Base-by-base conservation (phyloP, 352 stramenopile genomes). In the Phytophthora fragariaefolia region DNA sequence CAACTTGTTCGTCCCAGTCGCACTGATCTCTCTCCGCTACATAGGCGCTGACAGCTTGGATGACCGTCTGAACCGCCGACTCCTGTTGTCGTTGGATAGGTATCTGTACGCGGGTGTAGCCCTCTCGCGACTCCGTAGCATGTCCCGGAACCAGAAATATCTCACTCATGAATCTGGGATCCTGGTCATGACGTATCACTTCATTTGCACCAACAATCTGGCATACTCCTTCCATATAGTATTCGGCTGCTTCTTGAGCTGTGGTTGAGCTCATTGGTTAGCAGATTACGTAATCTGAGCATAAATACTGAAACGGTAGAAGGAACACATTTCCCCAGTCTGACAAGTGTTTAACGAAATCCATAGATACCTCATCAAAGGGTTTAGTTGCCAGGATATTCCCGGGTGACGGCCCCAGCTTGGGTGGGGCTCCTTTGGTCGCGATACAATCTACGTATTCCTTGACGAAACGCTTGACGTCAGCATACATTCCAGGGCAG, bases 311-410 rank as follows among this genome's bases (percentile, higher is more conserved):
- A 22, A 54, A 54, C 1, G 42, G n/a, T 0, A 54, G 47, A 6
- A 52, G 13, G 24, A 55, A 55, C 4, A n/a, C 26, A 9, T 46
- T 56, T 12, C 20, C 30, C 15, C 49, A n/a, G 8, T 56, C 49
- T 9, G 49, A 56, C 28, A 56, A 18, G 3, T 56, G 27, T 1
- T n/a, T 56, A 7, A 56, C 28, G 9, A 56, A 56, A 18, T 56
- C 20, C 49, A 56, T 56, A 0, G 49, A 46, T 1, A 56, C 49
- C 5, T 45, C 17, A 3, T 45, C 49, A 34, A 56, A 56, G 12
- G 49, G 49, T 4, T 28, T 17, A 20, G 15, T 56, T 5, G 30
- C 7, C 2, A 45, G n/a, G 24, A 45, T 28, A 4, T 56, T 56
- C 4, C 49, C 49, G 0, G 49, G 49, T 2, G 49, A 56, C 0